phyloP scores from a whole-genome alignment of 345 rosid species.

The Populus deltoides region DNA sequence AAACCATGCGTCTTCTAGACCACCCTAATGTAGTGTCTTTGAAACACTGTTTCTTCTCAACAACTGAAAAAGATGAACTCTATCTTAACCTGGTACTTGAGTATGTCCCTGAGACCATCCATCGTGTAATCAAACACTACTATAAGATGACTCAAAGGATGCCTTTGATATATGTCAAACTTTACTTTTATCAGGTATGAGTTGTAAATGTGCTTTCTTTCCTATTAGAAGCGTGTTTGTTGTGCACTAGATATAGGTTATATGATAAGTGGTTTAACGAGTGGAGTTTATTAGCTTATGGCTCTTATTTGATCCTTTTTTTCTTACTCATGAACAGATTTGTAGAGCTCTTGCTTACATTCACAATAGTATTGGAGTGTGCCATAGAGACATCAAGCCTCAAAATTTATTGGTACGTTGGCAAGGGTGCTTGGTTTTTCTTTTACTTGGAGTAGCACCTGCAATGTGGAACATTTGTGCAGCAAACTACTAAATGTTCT shows the following conservation, averaged over 20 bases:
- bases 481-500: not conserved
- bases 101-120: conserved; percentile 90
- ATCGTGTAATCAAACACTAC: conserved; percentile 85
- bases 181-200: conserved; percentile 80
- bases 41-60: conserved; percentile 95
- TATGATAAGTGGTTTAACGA: not conserved
- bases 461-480: not conserved
- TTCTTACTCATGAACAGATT: conserved; percentile 45
- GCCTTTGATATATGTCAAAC: conserved; percentile 89
- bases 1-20: conserved; percentile 94
- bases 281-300: not conserved
- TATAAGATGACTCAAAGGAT: conserved; percentile 75
- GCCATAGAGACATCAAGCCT: conserved; percentile 98
- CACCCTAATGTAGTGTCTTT: conserved; percentile 89
- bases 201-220: not conserved
- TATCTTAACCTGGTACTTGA: conserved; percentile 92
- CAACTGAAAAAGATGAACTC: conserved; percentile 85
- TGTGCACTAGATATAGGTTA: not conserved
- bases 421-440: not conserved
- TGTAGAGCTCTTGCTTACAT: conserved; percentile 89
- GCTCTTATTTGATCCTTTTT: conserved; percentile 4
- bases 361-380: conserved; percentile 78
- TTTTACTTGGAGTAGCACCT: not conserved
- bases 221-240: not conserved
- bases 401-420: conserved; percentile 85